Percentiles rank a stretch among this genome's conserved stretches.
phyloP scores from a whole-genome alignment of 129 eudicot species.

The Saussurea involucrata region DNA sequence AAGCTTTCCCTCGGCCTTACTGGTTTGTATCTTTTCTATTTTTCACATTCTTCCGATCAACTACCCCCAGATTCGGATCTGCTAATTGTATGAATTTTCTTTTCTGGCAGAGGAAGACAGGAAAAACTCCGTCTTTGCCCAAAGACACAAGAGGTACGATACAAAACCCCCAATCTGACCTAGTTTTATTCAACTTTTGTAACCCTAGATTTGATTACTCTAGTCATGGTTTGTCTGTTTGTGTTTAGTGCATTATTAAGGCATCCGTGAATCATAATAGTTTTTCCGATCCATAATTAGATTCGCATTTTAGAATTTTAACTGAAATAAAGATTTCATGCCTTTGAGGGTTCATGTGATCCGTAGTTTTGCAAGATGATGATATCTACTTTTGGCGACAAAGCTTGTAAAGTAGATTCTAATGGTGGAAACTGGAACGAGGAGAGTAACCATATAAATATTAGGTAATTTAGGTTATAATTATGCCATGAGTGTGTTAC shows the following conservation, averaged over 20 bases:
- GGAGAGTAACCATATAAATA: not conserved
- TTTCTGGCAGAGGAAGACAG: constrained; percentile 62
- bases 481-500: not conserved
- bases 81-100: not conserved
- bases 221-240: not conserved
- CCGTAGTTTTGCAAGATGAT: not conserved
- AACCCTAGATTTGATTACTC: constrained; percentile 19
- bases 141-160: constrained; percentile 57
- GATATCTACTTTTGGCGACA: not conserved
- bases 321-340: not conserved
- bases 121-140: constrained; percentile 64
- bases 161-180: not conserved
- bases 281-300: not conserved
- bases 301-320: not conserved
- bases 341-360: not conserved
- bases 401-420: not conserved
- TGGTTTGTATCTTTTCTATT: constrained; percentile 26
- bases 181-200: not conserved
- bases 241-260: not conserved
- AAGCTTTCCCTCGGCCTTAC: constrained; percentile 68
- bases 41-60: not conserved
- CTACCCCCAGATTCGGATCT: not conserved
- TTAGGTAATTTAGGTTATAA: not conserved
- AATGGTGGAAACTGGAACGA: not conserved
- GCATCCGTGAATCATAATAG: not conserved